Conservation (phyloP, 306 rosid species). For the Canavalia ensiformis region DNA sequence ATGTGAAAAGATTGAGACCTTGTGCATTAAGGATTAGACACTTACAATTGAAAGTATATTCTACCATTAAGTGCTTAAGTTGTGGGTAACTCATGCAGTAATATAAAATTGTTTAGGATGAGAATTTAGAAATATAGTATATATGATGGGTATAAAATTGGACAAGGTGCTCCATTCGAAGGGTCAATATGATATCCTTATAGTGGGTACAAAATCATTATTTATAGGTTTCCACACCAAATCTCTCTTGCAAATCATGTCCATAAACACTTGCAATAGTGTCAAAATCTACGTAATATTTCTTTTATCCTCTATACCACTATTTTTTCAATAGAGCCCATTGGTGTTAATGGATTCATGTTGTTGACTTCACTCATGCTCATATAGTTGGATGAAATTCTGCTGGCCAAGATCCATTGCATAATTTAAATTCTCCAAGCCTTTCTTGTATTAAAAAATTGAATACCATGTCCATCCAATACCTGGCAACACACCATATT, state of each 20-base stretch:
- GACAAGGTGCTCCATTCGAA: too few species aligned
- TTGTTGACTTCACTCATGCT: constrained; percentile 18
- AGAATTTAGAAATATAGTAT: too few species aligned
- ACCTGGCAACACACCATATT: constrained; percentile 55
- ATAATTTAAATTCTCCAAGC: constrained; percentile 45
- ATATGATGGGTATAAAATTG: too few species aligned
- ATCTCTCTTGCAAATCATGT: background rate
- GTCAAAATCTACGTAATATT: constrained; percentile 18
- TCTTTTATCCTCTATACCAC: constrained; percentile 10
- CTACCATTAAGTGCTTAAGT: too few species aligned
- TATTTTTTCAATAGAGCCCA: background rate
- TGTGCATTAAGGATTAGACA: too few species aligned
- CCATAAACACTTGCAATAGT: background rate
- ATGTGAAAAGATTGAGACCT: too few species aligned
- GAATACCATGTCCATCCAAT: constrained; percentile 58
- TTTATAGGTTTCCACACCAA: background rate
- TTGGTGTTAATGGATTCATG: constrained; percentile 21
- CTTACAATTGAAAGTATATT: too few species aligned
- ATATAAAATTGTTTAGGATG: too few species aligned
- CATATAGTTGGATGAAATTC: constrained; percentile 48
- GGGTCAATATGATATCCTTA: too few species aligned
- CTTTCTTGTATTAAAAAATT: constrained; percentile 61
- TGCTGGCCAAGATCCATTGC: constrained; percentile 46
- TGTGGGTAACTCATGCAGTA: too few species aligned
- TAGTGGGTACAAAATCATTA: too few species aligned